Percentiles rank a stretch among this genome's conserved stretches.
phyloP scores from a whole-genome alignment of 1,284 basidiomycete species.

The Wallemia ichthyophaga region DNA sequence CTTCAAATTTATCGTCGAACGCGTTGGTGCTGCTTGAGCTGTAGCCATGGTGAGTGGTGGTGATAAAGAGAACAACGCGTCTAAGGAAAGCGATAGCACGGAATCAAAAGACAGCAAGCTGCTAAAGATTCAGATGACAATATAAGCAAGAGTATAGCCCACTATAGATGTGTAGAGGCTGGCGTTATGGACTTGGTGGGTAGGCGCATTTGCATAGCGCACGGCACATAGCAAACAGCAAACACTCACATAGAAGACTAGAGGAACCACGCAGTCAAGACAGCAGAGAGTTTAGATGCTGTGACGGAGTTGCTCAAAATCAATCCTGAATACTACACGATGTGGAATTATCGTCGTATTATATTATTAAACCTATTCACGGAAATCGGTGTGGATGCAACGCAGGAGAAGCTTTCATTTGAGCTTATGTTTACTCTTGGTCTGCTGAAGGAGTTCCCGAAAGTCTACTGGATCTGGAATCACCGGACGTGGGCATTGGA shows the following conservation, averaged over 20 bases:
- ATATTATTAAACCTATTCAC: constrained; percentile 39
- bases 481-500: constrained; percentile 77
- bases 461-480: constrained; percentile 92
- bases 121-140: neutral
- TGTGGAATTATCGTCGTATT: constrained; percentile 66
- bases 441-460: constrained; percentile 52
- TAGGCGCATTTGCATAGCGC: too few relatives aligned
- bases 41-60: neutral
- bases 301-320: constrained; percentile 45
- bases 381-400: constrained; percentile 27
- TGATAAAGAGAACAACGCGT: neutral
- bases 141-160: neutral
- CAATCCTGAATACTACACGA: constrained; percentile 71
- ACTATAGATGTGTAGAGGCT: neutral
- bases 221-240: too few relatives aligned
- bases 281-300: constrained; percentile 32
- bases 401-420: constrained; percentile 30
- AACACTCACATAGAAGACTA: neutral
- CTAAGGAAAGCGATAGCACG: neutral
- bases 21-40: neutral
- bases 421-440: constrained; percentile 54
- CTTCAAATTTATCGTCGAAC: neutral
- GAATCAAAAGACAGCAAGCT: neutral
- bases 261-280: constrained; percentile 13
- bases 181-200: constrained; percentile 1